phyloP scores from a whole-genome alignment of 1,139 yeast genomes.

The Suhomyces bokatorum region DNA sequence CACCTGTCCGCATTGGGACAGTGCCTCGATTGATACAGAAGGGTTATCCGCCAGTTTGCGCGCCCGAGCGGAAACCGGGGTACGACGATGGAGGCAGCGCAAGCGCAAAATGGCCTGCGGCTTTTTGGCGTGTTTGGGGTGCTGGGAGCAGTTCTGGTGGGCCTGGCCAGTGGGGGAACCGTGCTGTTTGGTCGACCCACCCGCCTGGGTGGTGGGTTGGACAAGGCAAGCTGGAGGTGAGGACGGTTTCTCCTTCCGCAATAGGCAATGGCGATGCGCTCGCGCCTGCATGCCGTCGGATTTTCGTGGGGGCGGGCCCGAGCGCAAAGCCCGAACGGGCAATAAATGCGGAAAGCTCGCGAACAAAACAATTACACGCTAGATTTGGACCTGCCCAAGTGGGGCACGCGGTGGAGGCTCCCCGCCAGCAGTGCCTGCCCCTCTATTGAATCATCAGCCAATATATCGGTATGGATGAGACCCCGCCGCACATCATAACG shows the following conservation, averaged over 20 bases:
- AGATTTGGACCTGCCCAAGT: no score
- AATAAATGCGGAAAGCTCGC: neutral
- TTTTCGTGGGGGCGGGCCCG: neutral
- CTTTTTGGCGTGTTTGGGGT: neutral
- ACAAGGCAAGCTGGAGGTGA: neutral
- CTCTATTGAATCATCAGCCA: no score
- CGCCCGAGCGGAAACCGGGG: neutral
- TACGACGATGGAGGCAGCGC: neutral
- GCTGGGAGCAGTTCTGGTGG: no score
- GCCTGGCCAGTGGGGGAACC: no score
- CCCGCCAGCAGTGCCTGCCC: no score
- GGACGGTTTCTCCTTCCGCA: neutral
- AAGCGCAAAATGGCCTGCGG: neutral
- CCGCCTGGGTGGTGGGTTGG: no score
- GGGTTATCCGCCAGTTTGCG: neutral
- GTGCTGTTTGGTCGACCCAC: no score
- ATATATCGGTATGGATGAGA: no score
- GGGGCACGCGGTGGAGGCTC: no score
- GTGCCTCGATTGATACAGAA: neutral
- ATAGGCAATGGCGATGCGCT: neutral
- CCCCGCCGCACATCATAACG: no score
- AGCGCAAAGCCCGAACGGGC: neutral
- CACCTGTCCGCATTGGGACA: constrained; percentile 3
- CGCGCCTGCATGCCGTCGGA: neutral
- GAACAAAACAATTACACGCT: neutral